phyloP scores from a whole-genome alignment of 1,284 basidiomycete species.

The Trametes hirsuta region DNA sequence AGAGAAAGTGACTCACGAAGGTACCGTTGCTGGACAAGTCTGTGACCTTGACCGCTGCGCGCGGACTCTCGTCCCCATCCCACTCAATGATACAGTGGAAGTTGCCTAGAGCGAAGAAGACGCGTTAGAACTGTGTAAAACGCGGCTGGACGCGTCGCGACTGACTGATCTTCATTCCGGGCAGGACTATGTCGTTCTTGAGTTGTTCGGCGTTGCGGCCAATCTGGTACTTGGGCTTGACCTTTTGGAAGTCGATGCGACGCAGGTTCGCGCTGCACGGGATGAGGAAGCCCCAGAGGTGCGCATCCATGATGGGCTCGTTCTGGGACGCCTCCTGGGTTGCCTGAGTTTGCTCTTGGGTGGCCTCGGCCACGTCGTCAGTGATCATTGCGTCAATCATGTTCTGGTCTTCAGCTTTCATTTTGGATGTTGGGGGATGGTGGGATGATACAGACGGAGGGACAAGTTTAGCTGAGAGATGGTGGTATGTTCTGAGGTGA shows the following conservation, averaged over 20 bases:
- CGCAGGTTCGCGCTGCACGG: conserved; percentile 54
- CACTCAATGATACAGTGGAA: conserved; percentile 66
- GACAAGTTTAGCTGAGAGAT: background rate
- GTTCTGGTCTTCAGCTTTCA: conserved; percentile 14
- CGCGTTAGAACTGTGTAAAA: conserved; percentile 19
- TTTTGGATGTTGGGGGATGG: background rate
- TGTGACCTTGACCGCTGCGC: conserved; percentile 63
- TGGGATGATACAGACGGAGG: background rate
- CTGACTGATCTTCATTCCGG: conserved; percentile 76
- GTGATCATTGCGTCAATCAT: conserved; percentile 11
- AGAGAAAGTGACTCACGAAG: conserved; percentile 58
- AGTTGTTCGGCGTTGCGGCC: conserved; percentile 49
- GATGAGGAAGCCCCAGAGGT: conserved; percentile 72
- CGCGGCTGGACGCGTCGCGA: conserved; percentile 33
- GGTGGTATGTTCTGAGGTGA: background rate
- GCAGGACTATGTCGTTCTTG: conserved; percentile 57
- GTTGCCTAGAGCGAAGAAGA: conserved; percentile 52
- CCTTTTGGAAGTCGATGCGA: conserved; percentile 64
- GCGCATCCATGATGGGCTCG: conserved; percentile 39
- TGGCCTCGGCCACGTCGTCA: conserved; percentile 12
- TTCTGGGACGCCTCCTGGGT: conserved; percentile 36
- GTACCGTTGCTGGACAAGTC: conserved; percentile 85
- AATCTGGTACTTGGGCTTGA: conserved; percentile 49
- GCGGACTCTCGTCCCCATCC: conserved; percentile 58
- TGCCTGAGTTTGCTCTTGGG: conserved; percentile 35